These are phyloP conservation scores for Apostasia ramifera DNA, from an alignment of 106 monocot species.

Conservation along the genomic window DNA sequence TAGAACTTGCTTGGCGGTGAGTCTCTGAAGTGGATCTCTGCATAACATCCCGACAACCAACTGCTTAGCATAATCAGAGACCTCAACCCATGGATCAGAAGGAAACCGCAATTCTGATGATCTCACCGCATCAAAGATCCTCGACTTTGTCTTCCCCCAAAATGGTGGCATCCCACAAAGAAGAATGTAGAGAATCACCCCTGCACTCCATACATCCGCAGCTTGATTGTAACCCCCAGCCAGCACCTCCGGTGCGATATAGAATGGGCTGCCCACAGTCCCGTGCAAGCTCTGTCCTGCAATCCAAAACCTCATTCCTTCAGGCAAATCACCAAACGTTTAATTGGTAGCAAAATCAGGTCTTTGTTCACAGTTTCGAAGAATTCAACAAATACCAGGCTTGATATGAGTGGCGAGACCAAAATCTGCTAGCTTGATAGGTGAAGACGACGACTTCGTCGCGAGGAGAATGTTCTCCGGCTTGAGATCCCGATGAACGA, in stretches of 20 bases:
- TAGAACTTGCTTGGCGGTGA: constrained; percentile 62
- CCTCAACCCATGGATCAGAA: constrained; percentile 55
- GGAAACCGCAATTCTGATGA: constrained; percentile 65
- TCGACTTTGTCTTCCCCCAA: constrained; percentile 95
- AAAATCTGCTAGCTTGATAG: constrained; percentile 89
- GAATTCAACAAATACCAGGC: constrained; percentile 40
- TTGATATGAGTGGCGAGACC: constrained; percentile 82
- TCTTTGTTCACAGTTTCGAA: background rate
- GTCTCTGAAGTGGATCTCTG: constrained; percentile 53
- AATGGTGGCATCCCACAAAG: constrained; percentile 91
- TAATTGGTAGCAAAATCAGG: no score
- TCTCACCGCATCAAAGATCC: constrained; percentile 76
- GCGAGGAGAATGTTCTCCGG: constrained; percentile 90
- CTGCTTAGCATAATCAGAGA: constrained; percentile 73
- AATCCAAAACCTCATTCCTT: constrained; percentile 1
- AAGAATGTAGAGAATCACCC: constrained; percentile 89
- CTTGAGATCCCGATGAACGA: constrained; percentile 88
- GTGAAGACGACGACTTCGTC: constrained; percentile 51
- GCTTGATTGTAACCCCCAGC: constrained; percentile 86
- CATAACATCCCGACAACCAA: constrained; percentile 68
- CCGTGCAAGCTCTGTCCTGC: constrained; percentile 71
- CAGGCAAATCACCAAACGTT: background rate
- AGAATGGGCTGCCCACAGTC: constrained; percentile 92
- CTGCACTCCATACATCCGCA: constrained; percentile 93
- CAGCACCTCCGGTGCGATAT: constrained; percentile 93